Percentiles rank a stretch among this genome's conserved stretches.
Conservation (phyloP, 2,329 filamentous ascomycete genomes). For the Teratosphaeria viscida region DNA sequence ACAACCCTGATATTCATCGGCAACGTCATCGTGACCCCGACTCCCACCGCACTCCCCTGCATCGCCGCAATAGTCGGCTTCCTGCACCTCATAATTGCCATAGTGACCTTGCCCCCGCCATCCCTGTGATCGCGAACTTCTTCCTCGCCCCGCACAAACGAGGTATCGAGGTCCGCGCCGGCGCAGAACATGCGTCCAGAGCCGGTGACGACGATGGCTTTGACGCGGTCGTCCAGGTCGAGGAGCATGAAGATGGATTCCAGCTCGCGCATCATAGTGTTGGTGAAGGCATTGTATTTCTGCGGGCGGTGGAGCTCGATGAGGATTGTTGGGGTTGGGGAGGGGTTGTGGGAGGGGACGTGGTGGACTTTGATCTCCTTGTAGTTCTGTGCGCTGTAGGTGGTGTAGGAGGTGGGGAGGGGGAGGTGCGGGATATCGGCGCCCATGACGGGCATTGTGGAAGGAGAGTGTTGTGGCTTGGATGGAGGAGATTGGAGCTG, state of each 20-base stretch:
- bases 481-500: too few relatives aligned
- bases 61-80: constrained; percentile 48
- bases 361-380: constrained; percentile 32
- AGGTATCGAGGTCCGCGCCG: constrained; percentile 46
- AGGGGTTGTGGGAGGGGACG: constrained; percentile 35
- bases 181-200: constrained; percentile 44
- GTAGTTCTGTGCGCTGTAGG: constrained; percentile 10
- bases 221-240: constrained; percentile 45
- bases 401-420: constrained; percentile 29
- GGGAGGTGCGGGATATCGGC: constrained; percentile 2
- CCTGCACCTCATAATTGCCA: constrained; percentile 48
- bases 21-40: constrained; percentile 50
- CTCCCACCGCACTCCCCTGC: constrained; percentile 46
- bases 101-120: constrained; percentile 37
- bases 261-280: constrained; percentile 52
- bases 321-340: constrained; percentile 52
- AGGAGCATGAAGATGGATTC: constrained; percentile 43
- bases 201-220: constrained; percentile 45
- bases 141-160: constrained; percentile 37
- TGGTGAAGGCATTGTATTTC: constrained; percentile 60
- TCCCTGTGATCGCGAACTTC: constrained; percentile 42
- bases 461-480: not conserved
- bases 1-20: constrained; percentile 46
- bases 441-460: constrained; percentile 2
- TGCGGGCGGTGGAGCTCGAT: constrained; percentile 54